Conservation (phyloP, 1,284 basidiomycete species). For the Cryptococcus jaspeensis region DNA sequence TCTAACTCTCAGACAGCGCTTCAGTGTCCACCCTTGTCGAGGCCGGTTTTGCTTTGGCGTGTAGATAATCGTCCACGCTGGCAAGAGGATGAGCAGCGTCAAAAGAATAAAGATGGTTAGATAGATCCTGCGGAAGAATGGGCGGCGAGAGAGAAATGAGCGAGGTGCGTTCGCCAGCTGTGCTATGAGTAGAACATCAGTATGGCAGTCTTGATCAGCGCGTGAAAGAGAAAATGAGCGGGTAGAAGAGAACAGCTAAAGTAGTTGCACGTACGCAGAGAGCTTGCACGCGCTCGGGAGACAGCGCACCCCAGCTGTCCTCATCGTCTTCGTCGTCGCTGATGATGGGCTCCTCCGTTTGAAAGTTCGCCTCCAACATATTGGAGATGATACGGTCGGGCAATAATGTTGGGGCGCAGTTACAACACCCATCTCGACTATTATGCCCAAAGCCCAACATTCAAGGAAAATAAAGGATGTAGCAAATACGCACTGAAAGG, state of each 20-base stretch:
- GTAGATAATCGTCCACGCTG: constrained; percentile 37
- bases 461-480: too few species aligned
- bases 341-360: background rate
- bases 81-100: constrained; percentile 35
- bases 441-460: too few species aligned
- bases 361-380: background rate
- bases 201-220: background rate
- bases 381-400: background rate
- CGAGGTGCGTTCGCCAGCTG: constrained; percentile 33
- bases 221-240: too few species aligned
- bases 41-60: constrained; percentile 31
- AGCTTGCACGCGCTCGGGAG: constrained; percentile 27
- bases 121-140: constrained; percentile 38
- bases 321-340: too few species aligned
- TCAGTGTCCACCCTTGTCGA: constrained; percentile 33
- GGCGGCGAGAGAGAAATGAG: constrained; percentile 29
- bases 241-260: too few species aligned
- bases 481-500: too few species aligned
- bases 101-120: constrained; percentile 32
- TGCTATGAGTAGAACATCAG: constrained; percentile 13
- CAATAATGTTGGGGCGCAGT: too few species aligned
- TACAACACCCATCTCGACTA: too few species aligned
- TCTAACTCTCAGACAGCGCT: constrained; percentile 38
- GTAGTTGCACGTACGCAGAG: constrained; percentile 22
- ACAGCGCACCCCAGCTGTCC: constrained; percentile 21